phyloP scores from a whole-genome alignment of 208 protist genomes.

The Trypanosoma mega region DNA sequence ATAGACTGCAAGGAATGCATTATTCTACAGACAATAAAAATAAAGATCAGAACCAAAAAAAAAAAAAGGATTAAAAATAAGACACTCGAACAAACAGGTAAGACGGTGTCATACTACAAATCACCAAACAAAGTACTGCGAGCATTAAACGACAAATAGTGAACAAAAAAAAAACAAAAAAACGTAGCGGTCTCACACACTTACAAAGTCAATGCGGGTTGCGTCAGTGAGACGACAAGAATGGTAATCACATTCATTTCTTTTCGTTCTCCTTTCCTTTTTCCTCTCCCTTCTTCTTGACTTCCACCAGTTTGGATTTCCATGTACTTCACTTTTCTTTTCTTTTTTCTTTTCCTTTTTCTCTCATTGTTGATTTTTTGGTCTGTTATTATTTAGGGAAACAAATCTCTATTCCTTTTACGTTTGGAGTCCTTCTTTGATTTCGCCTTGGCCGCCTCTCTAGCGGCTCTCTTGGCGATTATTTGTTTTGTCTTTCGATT shows the following conservation, averaged over 20 bases:
- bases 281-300: neutral
- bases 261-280: neutral
- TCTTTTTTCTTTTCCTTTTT: neutral
- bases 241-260: neutral
- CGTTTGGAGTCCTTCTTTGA: conserved; percentile 54
- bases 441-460: conserved; percentile 54
- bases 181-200: too few species aligned
- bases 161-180: too few species aligned
- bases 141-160: too few species aligned
- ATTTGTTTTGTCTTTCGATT: conserved; percentile 73
- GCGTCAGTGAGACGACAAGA: neutral
- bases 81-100: too few species aligned
- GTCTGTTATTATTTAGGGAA: neutral
- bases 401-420: conserved; percentile 24
- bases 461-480: conserved; percentile 50
- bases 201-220: too few species aligned
- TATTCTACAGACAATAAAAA: too few species aligned
- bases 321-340: neutral
- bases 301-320: neutral
- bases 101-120: too few species aligned
- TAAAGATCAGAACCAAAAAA: too few species aligned
- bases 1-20: neutral
- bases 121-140: too few species aligned
- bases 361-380: neutral
- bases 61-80: too few species aligned